A percentile compares a stretch with the other conserved stretches of the same genome.
Conservation (phyloP, 108 stramenopile species). For the Hondaea fermentalgiana region DNA sequence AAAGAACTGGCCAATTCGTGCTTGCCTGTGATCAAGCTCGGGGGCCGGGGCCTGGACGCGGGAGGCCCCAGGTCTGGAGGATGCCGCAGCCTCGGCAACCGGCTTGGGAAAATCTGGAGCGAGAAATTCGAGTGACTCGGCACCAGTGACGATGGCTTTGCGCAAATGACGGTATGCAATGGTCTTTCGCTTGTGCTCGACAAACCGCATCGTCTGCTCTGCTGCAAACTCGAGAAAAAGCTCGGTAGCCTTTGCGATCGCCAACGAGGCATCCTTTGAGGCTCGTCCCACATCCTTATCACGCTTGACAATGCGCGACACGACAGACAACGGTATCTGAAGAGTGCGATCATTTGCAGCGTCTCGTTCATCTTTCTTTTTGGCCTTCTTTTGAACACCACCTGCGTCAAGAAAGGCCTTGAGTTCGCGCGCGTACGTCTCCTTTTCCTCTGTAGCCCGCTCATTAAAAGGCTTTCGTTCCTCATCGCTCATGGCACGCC, state of each 20-base stretch:
- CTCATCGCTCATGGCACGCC: not conserved
- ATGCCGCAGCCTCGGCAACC: not conserved
- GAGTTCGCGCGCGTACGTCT: not conserved
- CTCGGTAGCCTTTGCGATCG: slow-evolving; percentile 10
- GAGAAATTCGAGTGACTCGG: not conserved
- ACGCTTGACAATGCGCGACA: not conserved
- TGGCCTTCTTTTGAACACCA: not conserved
- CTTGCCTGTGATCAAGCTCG: not conserved
- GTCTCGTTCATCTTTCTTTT: too few species aligned
- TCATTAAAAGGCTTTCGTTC: not conserved
- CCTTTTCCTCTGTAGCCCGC: not conserved
- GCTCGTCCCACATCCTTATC: not conserved
- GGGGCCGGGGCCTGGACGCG: not conserved
- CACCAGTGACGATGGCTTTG: not conserved
- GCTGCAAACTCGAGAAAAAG: not conserved
- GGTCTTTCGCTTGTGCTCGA: not conserved
- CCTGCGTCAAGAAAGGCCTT: not conserved
- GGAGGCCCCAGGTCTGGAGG: not conserved
- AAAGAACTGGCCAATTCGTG: not conserved
- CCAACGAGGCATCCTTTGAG: not conserved
- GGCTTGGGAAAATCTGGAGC: not conserved
- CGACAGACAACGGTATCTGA: not conserved
- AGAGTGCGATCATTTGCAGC: not conserved
- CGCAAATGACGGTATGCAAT: not conserved
- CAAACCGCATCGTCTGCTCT: not conserved